Percentiles rank a stretch among this genome's conserved stretches.
Evolutionary conservation across 2,329 filamentous ascomycete species (phyloP).

Genomic region (Penicillium hordei): DNA sequence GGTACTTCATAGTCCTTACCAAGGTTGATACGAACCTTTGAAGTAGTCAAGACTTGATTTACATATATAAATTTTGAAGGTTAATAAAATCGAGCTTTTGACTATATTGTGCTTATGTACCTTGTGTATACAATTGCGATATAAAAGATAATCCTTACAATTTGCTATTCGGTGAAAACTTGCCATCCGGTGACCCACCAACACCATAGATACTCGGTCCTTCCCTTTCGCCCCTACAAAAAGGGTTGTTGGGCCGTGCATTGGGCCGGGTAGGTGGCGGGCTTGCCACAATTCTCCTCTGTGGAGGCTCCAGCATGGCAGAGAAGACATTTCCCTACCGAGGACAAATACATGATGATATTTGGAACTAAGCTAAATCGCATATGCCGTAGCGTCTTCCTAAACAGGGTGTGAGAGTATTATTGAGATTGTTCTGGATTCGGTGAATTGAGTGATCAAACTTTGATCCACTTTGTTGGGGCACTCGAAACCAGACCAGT

Average conservation of each 20-base stretch:
- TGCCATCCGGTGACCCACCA: not conserved
- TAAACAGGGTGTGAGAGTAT: not conserved
- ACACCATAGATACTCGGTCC: not conserved
- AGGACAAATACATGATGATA: not conserved
- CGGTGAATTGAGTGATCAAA: not conserved
- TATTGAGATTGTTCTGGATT: not conserved
- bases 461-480: not conserved
- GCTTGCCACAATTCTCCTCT: not conserved
- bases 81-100: not conserved
- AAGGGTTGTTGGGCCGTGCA: no score
- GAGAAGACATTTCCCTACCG: not conserved
- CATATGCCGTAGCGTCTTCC: not conserved
- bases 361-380: not conserved
- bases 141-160: not conserved
- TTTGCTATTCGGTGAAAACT: not conserved
- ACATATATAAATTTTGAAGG: not conserved
- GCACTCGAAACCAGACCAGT: not conserved
- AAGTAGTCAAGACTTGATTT: not conserved
- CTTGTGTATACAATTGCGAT: not conserved
- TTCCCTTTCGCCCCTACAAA: no score
- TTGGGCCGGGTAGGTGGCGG: not conserved
- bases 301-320: not conserved
- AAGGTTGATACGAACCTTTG: not conserved
- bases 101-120: not conserved
- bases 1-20: not conserved